phyloP scores from a whole-genome alignment of 352 stramenopile species.

The Phytophthora uliginosa region DNA sequence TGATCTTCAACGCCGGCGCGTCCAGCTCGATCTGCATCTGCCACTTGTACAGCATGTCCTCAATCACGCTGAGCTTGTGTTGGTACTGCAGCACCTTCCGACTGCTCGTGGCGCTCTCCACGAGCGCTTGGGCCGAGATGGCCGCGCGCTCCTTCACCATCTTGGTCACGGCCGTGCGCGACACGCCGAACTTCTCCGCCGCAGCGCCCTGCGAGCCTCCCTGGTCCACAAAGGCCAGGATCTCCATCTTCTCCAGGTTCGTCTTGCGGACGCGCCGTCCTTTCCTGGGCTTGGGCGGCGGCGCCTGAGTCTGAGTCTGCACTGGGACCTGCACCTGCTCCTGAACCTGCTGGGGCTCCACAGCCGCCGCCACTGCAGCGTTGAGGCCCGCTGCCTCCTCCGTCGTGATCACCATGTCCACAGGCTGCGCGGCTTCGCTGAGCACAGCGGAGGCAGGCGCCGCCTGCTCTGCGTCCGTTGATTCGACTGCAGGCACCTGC shows the following conservation, averaged over 20 bases:
- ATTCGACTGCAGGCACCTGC: background rate
- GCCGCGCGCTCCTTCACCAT: conserved; percentile 89
- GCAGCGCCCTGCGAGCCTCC: conserved; percentile 80
- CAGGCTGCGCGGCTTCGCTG: conserved; percentile 1
- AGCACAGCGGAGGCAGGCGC: conserved; percentile 6
- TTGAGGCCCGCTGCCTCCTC: conserved; percentile 29
- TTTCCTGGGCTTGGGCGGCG: conserved; percentile 45
- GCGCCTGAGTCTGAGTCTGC: background rate
- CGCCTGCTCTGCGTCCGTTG: background rate
- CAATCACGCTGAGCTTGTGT: conserved; percentile 87
- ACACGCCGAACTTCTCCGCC: conserved; percentile 86
- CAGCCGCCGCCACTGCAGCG: conserved; percentile 5
- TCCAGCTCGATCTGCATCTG: conserved; percentile 84
- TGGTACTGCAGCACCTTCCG: conserved; percentile 88
- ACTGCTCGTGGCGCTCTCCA: conserved; percentile 70
- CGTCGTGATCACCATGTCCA: conserved; percentile 26
- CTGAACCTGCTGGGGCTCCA: background rate
- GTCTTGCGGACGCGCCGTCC: conserved; percentile 82
- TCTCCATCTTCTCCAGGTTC: conserved; percentile 87
- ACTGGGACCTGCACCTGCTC: conserved; percentile 6
- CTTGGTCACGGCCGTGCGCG: conserved; percentile 85
- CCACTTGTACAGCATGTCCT: conserved; percentile 91
- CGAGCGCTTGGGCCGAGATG: conserved; percentile 75
- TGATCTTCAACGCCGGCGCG: conserved; percentile 74
- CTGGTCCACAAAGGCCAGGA: conserved; percentile 83